phyloP scores from a whole-genome alignment of 2,329 filamentous ascomycete genomes.

The Mollisiaceae sp. region DNA sequence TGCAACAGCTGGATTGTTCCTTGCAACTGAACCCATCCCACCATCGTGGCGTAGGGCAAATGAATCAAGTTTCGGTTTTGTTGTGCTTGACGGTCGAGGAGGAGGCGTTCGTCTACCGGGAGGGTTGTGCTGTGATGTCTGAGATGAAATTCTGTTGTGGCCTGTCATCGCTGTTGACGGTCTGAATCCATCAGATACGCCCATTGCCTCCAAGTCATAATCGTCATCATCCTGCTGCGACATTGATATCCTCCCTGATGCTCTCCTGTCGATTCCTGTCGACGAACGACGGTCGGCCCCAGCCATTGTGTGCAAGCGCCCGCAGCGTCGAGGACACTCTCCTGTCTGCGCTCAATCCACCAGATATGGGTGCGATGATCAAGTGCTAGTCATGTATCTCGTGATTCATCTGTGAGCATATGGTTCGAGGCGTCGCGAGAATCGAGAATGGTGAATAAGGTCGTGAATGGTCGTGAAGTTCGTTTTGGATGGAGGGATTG shows the following conservation, averaged over 20 bases:
- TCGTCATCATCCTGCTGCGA: slow-evolving; percentile 52
- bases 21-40: slow-evolving; percentile 41
- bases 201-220: slow-evolving; percentile 55
- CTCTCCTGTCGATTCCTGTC: slow-evolving; percentile 48
- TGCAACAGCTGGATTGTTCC: slow-evolving; percentile 29
- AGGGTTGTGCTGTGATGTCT: slow-evolving; percentile 29
- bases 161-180: slow-evolving; percentile 38
- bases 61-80: slow-evolving; percentile 56
- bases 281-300: slow-evolving; percentile 31
- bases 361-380: slow-evolving; percentile 16
- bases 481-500: slow-evolving; percentile 5
- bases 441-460: slow-evolving; percentile 5
- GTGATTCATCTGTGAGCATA: slow-evolving; percentile 7
- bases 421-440: background rate
- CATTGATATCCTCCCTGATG: slow-evolving; percentile 50
- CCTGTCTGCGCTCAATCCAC: slow-evolving; percentile 25
- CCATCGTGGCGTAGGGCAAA: slow-evolving; percentile 60
- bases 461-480: slow-evolving; percentile 16
- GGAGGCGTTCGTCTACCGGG: slow-evolving; percentile 39
- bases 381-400: slow-evolving; percentile 28
- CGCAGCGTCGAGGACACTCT: slow-evolving; percentile 26
- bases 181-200: slow-evolving; percentile 59
- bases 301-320: slow-evolving; percentile 26
- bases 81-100: slow-evolving; percentile 61
- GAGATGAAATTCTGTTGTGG: slow-evolving; percentile 33